phyloP scores from a whole-genome alignment of 192 early-diverging fungal species.

The Backusella macrospora region DNA sequence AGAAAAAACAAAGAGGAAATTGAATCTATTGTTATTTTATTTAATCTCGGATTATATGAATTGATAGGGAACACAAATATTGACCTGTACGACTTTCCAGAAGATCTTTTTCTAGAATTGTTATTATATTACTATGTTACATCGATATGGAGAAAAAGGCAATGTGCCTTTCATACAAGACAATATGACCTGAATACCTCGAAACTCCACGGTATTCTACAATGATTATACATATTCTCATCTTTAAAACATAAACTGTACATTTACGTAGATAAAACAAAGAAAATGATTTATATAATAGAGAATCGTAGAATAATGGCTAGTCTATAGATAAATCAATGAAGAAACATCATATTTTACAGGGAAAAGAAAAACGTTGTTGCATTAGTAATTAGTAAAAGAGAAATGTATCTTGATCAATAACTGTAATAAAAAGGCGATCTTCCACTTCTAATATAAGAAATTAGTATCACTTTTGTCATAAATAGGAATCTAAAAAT shows the following conservation, averaged over 20 bases:
- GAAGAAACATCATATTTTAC: neutral
- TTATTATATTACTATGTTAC: slow-evolving; percentile 11
- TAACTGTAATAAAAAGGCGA: neutral
- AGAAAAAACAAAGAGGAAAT: neutral
- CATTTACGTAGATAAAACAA: no score
- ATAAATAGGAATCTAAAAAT: neutral
- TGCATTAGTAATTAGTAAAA: slow-evolving; percentile 1
- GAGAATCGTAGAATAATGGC: no score
- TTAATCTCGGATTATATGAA: slow-evolving; percentile 9
- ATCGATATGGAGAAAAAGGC: neutral
- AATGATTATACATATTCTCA: neutral
- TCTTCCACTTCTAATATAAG: slow-evolving; percentile 9
- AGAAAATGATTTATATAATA: no score
- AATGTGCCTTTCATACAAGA: neutral
- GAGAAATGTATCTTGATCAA: neutral
- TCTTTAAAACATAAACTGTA: neutral
- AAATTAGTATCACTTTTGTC: neutral
- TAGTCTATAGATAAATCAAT: no score
- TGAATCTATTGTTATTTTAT: neutral
- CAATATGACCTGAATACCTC: neutral
- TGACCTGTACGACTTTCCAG: slow-evolving; percentile 18
- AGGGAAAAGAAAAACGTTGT: neutral
- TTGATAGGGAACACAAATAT: slow-evolving; percentile 9
- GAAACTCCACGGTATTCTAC: neutral
- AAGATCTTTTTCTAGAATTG: slow-evolving; percentile 18